Base-by-base conservation (phyloP, 805 yeast species). In the Candida piceae region DNA sequence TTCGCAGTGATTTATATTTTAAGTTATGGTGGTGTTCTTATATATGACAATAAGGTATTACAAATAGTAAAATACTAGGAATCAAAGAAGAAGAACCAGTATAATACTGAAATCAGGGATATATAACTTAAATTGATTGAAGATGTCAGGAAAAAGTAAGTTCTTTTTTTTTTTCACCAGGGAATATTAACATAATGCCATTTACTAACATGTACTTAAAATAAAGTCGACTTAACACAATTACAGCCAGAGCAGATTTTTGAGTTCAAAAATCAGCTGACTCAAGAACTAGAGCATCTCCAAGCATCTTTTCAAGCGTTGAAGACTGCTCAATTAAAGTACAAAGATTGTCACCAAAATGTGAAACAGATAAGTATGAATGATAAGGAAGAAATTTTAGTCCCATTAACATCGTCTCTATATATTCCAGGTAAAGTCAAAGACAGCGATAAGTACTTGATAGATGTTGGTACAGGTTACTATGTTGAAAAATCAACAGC, bases 381-480 rank as follows among this genome's bases (percentile, higher is more conserved):
- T 21, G 74, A 72, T 26, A 64, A 70, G 1, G 63, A 72, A 31
- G 73, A 76, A 23, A 58, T 90, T 16, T 66, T 93, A 44, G 86
- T 93, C 1, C 98, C 98, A 5, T 69, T 94, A 42, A 86, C 97
- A 0, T 71, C 88, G 15, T 86, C 96, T 0, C 65, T 93, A 28
- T 93, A 93, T 49, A 82, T 93, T 19, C 95, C 96, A 4, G 98
- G 97, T 2, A 74, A 67, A 36, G 71, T 85, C 35, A 67, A 70
- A 30, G 76, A 82, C 40, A 72, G 72, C 35, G 72, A 80, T 41
- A 78, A 72, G 40, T 93, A 82, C 51, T 67, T 93, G 57, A 96
- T 93, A 8, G 98, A 93, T 56, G 80, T 93, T 18, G 98, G 98
- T 24, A 93, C 98, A 0, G 97, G 97, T 3, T 93, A 93, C 57